A percentile compares a stretch with the other conserved stretches of the same genome.
phyloP scores from a whole-genome alignment of 2,329 filamentous ascomycete species.

The Nemania sp. region DNA sequence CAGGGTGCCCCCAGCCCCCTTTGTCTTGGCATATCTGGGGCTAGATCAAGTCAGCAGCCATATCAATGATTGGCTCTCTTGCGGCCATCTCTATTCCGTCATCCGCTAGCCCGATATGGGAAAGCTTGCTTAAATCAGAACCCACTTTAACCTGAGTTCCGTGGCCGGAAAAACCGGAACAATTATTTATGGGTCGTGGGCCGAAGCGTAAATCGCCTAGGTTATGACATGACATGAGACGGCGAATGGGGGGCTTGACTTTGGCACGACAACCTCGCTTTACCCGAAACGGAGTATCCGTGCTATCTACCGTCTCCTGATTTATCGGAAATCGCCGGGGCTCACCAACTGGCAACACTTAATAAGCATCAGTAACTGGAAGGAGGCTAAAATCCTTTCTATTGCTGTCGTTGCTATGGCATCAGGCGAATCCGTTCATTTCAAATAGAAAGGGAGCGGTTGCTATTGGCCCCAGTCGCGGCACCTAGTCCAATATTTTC shows the following conservation, averaged over 20 bases:
- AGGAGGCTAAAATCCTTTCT: slow-evolving; percentile 8
- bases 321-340: too few species aligned
- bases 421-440: slow-evolving; percentile 6
- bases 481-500: too few species aligned
- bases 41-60: slow-evolving; percentile 5
- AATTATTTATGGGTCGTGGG: background rate
- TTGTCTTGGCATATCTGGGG: slow-evolving; percentile 16
- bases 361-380: too few species aligned
- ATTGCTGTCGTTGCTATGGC: slow-evolving; percentile 7
- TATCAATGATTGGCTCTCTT: slow-evolving; percentile 14
- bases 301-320: too few species aligned
- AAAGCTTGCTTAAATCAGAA: background rate
- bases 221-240: too few species aligned
- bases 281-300: background rate
- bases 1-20: slow-evolving; percentile 5
- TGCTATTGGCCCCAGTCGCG: too few species aligned
- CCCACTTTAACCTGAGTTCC: background rate
- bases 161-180: slow-evolving; percentile 9
- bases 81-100: slow-evolving; percentile 1
- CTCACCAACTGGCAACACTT: too few species aligned
- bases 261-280: slow-evolving; percentile 8
- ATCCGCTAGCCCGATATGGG: slow-evolving; percentile 14
- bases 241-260: background rate
- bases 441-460: background rate
- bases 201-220: too few species aligned